Conservation (phyloP, 352 stramenopile species). For the Phytophthora pseudosyringae region DNA sequence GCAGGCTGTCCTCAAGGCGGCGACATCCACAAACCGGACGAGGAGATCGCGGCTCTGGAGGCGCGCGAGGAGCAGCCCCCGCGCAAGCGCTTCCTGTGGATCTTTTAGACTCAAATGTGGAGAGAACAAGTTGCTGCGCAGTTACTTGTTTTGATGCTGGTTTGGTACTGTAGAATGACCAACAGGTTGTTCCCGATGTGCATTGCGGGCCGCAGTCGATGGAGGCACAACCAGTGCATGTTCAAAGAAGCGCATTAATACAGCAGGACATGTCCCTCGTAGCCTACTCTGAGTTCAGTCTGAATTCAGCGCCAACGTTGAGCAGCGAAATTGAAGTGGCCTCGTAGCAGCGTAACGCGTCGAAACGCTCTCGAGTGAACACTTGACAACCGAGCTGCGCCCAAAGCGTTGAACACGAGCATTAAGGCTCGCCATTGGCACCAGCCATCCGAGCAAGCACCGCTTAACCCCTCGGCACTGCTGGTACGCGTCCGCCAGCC, state of each 20-base stretch:
- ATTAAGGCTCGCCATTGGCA: background rate
- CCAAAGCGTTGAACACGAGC: too few species aligned
- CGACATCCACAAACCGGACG: constrained; percentile 22
- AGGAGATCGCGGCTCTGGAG: constrained; percentile 42
- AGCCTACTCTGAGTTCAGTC: background rate
- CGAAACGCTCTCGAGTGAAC: background rate
- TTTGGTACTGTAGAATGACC: background rate
- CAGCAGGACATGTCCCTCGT: too few species aligned
- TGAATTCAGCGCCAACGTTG: background rate
- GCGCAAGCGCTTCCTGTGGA: constrained; percentile 76
- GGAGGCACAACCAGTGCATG: background rate
- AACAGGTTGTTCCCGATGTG: background rate
- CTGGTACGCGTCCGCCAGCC: too few species aligned
- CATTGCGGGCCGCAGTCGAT: background rate
- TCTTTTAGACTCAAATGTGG: constrained; percentile 55
- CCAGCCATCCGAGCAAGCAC: background rate
- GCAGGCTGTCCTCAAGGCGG: constrained; percentile 61
- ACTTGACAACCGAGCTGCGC: too few species aligned
- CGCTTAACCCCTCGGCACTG: background rate
- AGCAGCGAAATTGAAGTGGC: background rate
- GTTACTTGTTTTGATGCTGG: background rate
- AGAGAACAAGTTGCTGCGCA: background rate
- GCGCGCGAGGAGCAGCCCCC: constrained; percentile 66
- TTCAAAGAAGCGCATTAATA: background rate
- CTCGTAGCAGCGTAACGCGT: background rate